Evolutionary conservation across 2,329 filamentous ascomycete species (phyloP).

Genomic region (Conoideocrella luteorostrata): DNA sequence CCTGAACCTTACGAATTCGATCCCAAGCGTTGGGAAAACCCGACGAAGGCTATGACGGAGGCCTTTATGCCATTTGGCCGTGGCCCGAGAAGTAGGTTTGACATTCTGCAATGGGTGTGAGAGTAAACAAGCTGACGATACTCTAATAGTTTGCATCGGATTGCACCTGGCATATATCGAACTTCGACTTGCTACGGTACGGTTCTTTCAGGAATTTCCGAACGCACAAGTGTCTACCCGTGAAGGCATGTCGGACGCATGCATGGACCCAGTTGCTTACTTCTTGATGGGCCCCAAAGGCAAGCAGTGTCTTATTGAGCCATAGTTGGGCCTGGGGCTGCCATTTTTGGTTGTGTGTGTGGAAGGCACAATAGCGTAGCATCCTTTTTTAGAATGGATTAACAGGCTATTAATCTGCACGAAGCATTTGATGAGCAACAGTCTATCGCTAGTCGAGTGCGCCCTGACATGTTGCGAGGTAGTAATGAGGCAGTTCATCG

Average conservation of each 20-base stretch:
- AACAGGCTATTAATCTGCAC: too few species aligned
- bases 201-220: slow-evolving; percentile 45
- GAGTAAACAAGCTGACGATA: background rate
- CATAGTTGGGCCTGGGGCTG: background rate
- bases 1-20: slow-evolving; percentile 26
- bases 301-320: slow-evolving; percentile 24
- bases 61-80: slow-evolving; percentile 47
- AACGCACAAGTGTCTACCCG: slow-evolving; percentile 21
- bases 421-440: too few species aligned
- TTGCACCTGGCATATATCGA: slow-evolving; percentile 52
- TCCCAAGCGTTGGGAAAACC: slow-evolving; percentile 12
- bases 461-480: too few species aligned
- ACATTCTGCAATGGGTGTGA: background rate
- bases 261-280: slow-evolving; percentile 27
- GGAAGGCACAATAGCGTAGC: too few species aligned
- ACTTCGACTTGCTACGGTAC: slow-evolving; percentile 41
- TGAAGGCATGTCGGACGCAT: slow-evolving; percentile 28
- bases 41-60: slow-evolving; percentile 36
- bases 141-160: slow-evolving; percentile 41
- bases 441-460: too few species aligned
- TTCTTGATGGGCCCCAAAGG: slow-evolving; percentile 27
- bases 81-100: slow-evolving; percentile 35
- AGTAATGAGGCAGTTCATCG: too few species aligned
- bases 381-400: too few species aligned
- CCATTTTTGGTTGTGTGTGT: too few species aligned